These are phyloP conservation scores for Trichosporon sp. DNA, from an alignment of 1,284 basidiomycete species.

Conservation along the genomic window DNA sequence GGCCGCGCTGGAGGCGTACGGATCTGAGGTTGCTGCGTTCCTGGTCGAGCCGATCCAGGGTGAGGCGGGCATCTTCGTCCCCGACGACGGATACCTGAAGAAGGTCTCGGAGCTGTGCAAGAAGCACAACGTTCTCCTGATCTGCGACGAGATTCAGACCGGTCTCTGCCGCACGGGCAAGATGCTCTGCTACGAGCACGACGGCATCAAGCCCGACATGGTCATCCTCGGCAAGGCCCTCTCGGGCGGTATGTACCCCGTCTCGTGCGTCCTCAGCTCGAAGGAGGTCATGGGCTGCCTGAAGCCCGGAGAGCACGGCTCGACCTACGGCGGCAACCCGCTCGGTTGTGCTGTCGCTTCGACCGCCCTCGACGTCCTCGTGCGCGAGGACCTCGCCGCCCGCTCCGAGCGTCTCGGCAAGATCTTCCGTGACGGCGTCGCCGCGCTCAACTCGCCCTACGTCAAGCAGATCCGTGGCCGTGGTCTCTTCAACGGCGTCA, in stretches of 20 bases:
- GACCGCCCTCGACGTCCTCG: conserved; percentile 83
- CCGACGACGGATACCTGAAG: conserved; percentile 82
- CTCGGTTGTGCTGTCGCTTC: conserved; percentile 92
- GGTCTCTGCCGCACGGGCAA: conserved; percentile 59
- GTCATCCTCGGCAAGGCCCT: conserved; percentile 94
- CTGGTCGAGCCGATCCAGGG: conserved; percentile 98
- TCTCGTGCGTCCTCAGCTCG: conserved; percentile 89
- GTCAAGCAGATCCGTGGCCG: conserved; percentile 76
- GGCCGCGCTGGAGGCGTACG: conserved; percentile 77
- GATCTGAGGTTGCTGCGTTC: conserved; percentile 86
- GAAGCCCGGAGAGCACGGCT: conserved; percentile 96
- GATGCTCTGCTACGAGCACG: conserved; percentile 80
- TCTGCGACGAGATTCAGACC: conserved; percentile 98
- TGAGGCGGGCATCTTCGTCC: conserved; percentile 94
- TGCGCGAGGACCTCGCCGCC: conserved; percentile 79
- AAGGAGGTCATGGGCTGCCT: conserved; percentile 92
- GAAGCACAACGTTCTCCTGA: conserved; percentile 90
- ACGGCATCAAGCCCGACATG: conserved; percentile 86
- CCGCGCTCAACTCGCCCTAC: conserved; percentile 69
- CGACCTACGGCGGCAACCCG: conserved; percentile 93
- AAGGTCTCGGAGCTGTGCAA: conserved; percentile 81
- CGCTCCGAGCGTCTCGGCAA: conserved; percentile 78
- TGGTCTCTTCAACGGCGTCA: conserved; percentile 89
- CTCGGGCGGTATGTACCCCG: conserved; percentile 93
- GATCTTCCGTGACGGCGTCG: conserved; percentile 72